A percentile compares a stretch with the other conserved stretches of the same genome.
These are phyloP conservation scores for Epichloe hybrida DNA, from an alignment of 2,329 filamentous ascomycete species.

Conservation along the genomic window DNA sequence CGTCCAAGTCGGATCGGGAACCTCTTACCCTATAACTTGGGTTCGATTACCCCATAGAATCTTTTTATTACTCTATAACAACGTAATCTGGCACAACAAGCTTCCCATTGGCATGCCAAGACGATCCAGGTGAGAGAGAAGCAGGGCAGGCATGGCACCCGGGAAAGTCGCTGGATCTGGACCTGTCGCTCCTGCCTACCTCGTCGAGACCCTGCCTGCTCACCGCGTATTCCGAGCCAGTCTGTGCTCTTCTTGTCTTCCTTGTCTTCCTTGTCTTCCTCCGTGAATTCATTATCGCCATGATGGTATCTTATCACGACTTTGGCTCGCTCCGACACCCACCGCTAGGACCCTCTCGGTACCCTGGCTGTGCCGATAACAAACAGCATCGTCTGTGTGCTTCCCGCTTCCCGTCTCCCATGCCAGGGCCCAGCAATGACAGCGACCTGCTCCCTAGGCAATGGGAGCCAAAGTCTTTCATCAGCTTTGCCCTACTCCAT, in stretches of 20 bases:
- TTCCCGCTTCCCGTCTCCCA: background rate
- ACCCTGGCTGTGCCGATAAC: slow-evolving; percentile 1
- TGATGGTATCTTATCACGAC: slow-evolving; percentile 3
- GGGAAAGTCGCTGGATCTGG: too few species aligned
- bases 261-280: background rate
- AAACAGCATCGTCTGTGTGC: background rate
- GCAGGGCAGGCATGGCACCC: background rate
- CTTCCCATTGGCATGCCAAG: slow-evolving; percentile 2
- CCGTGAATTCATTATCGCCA: slow-evolving; percentile 6
- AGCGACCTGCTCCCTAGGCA: background rate
- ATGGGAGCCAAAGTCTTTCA: background rate
- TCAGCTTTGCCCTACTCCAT: slow-evolving; percentile 3
- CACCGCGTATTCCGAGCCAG: too few species aligned
- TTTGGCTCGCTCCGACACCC: background rate
- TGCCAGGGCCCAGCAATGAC: background rate
- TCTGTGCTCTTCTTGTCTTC: background rate
- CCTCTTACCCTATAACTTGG: slow-evolving; percentile 10
- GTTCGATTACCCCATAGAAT: slow-evolving; percentile 9
- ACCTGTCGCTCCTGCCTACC: background rate
- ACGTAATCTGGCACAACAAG: slow-evolving; percentile 13
- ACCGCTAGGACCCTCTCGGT: background rate
- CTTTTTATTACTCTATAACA: slow-evolving; percentile 17
- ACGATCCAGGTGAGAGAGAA: background rate
- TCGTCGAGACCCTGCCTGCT: background rate
- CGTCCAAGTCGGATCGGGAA: slow-evolving; percentile 1